phyloP scores from a whole-genome alignment of 768 basidiomycete species.

The Candolleomyces aberdarensis region DNA sequence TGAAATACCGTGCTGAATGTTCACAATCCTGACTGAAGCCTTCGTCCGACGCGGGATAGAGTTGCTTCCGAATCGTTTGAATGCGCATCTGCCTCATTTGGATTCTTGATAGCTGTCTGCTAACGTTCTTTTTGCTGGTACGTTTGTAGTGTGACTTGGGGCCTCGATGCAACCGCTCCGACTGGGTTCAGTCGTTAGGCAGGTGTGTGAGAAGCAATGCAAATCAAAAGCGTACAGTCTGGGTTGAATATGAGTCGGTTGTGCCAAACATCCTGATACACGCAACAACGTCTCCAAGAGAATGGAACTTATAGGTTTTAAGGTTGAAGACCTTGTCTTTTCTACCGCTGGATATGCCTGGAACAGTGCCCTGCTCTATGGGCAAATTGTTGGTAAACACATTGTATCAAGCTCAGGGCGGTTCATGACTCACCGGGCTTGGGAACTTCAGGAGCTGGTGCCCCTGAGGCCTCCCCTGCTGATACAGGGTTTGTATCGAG shows the following conservation, averaged over 20 bases:
- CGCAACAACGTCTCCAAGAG: background rate
- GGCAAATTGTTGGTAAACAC: background rate
- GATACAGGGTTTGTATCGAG: background rate
- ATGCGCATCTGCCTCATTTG: background rate
- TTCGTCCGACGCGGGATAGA: background rate
- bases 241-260: slow-evolving; percentile 14
- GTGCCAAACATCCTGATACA: slow-evolving; percentile 1
- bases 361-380: background rate
- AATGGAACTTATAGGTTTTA: slow-evolving; percentile 4
- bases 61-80: background rate
- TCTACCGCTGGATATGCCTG: background rate
- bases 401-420: background rate
- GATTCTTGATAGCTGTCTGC: background rate
- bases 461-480: no score
- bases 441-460: no score
- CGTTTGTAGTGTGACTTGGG: background rate
- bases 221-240: slow-evolving; percentile 21
- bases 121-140: background rate
- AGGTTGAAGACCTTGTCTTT: slow-evolving; percentile 13
- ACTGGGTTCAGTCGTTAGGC: background rate
- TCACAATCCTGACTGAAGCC: background rate
- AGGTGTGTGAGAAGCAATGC: background rate
- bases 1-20: background rate
- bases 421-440: no score
- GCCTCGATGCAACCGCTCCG: background rate